These are phyloP conservation scores for Papiliotrema fonsecae DNA, from an alignment of 1,284 basidiomycete genomes.

Conservation along the genomic window DNA sequence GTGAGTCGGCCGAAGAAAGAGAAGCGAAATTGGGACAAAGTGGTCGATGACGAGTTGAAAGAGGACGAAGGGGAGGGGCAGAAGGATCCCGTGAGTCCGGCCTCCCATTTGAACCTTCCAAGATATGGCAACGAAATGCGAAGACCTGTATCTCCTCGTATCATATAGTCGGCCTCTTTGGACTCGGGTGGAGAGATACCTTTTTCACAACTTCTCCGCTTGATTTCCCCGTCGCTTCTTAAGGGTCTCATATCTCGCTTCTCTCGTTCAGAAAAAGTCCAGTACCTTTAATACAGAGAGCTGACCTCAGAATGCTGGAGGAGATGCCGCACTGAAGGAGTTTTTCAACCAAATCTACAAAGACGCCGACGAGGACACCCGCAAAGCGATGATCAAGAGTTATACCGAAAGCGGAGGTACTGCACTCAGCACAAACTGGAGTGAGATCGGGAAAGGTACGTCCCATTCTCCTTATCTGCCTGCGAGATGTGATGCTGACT, in stretches of 20 bases:
- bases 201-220: background rate
- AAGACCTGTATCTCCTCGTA: background rate
- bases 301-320: slow-evolving; percentile 32
- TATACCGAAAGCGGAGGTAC: slow-evolving; percentile 88
- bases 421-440: slow-evolving; percentile 89
- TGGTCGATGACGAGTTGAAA: slow-evolving; percentile 34
- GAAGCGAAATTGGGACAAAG: slow-evolving; percentile 45
- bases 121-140: too few species aligned
- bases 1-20: slow-evolving; percentile 5
- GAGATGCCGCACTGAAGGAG: slow-evolving; percentile 40
- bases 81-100: slow-evolving; percentile 18
- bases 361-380: slow-evolving; percentile 81
- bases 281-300: too few species aligned
- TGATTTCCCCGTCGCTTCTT: too few species aligned
- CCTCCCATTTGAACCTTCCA: background rate
- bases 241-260: background rate
- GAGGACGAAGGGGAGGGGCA: slow-evolving; percentile 24
- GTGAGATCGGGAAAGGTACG: slow-evolving; percentile 64
- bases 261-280: background rate
- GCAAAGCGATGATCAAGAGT: slow-evolving; percentile 92
- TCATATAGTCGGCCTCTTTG: background rate
- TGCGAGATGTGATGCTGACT: background rate
- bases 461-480: slow-evolving; percentile 20
- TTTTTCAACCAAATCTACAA: slow-evolving; percentile 61
- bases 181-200: too few species aligned